Percentiles rank a stretch among this genome's conserved stretches.
phyloP scores from a whole-genome alignment of 305 asterid species.

The Fraxinus floribunda region DNA sequence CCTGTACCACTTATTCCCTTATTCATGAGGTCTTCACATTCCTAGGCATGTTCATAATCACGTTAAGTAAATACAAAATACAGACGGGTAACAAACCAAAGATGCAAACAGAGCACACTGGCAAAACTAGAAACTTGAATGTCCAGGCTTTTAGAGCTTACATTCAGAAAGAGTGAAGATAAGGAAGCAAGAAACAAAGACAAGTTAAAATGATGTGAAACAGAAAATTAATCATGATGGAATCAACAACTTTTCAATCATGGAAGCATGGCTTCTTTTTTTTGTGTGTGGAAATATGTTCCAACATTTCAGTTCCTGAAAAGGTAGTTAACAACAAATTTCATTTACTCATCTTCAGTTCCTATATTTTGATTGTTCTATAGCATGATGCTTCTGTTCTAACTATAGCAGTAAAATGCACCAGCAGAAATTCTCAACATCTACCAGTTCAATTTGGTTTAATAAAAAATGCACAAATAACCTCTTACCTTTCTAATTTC shows the following conservation, averaged over 20 bases:
- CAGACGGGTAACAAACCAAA: not conserved
- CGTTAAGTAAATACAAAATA: not conserved
- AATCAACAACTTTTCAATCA: not conserved
- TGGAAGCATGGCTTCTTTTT: not conserved
- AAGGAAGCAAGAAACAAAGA: constrained; percentile 2
- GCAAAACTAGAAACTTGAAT: not conserved
- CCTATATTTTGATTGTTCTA: not conserved
- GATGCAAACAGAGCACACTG: not conserved
- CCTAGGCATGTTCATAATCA: constrained; percentile 41
- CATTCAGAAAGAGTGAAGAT: not conserved
- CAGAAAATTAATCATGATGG: not conserved
- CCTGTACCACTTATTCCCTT: constrained; percentile 75
- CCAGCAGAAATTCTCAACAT: not conserved
- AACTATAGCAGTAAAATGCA: not conserved
- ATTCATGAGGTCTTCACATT: constrained; percentile 77
- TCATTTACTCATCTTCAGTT: not conserved
- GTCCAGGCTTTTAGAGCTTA: not conserved
- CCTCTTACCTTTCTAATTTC: constrained; percentile 66
- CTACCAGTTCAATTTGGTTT: not conserved
- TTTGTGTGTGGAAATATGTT: not conserved
- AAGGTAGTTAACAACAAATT: not conserved
- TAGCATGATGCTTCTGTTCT: not conserved
- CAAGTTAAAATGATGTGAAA: not conserved
- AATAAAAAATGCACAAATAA: not conserved
- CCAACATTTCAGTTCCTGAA: not conserved